These are phyloP conservation scores for Rhizophagus clarus DNA, from an alignment of 192 early-diverging fungal genomes.

Conservation along the genomic window DNA sequence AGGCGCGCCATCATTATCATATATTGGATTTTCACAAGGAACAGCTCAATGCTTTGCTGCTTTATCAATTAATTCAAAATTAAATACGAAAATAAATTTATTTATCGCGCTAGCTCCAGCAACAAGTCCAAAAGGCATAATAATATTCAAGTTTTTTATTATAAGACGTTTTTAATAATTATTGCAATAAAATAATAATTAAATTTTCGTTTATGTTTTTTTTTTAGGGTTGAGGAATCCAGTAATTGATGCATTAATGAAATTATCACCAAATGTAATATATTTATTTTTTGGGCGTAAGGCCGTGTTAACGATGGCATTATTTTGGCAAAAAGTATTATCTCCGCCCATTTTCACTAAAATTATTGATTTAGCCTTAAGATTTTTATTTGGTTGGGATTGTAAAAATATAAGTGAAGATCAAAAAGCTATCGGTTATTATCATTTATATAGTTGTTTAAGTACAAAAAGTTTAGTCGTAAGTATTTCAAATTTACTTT, in stretches of 20 bases:
- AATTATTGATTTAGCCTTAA: constrained; percentile 69
- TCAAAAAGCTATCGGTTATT: constrained; percentile 79
- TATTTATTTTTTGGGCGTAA: constrained; percentile 89
- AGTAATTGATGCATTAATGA: constrained; percentile 77
- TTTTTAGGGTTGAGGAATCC: constrained; percentile 72
- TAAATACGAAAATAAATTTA: constrained; percentile 84
- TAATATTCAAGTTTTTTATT: not conserved
- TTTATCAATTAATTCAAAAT: constrained; percentile 71
- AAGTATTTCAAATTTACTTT: not conserved
- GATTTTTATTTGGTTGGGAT: constrained; percentile 86
- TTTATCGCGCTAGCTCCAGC: constrained; percentile 93
- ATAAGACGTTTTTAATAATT: not conserved
- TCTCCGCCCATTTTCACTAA: constrained; percentile 71
- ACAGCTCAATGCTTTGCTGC: constrained; percentile 87
- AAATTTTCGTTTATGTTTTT: not conserved
- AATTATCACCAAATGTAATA: constrained; percentile 81
- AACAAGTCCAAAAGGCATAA: constrained; percentile 70
- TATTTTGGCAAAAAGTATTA: constrained; percentile 86
- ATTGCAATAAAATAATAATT: not conserved
- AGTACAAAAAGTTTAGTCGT: constrained; percentile 89
- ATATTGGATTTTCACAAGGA: constrained; percentile 98
- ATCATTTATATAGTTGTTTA: constrained; percentile 87
- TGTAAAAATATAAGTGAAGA: constrained; percentile 63
- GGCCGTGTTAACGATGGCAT: constrained; percentile 68
- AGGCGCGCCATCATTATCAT: constrained; percentile 75